These are phyloP conservation scores for Xylaria castorea DNA, from an alignment of 495 filamentous ascomycete species.

Conservation along the genomic window DNA sequence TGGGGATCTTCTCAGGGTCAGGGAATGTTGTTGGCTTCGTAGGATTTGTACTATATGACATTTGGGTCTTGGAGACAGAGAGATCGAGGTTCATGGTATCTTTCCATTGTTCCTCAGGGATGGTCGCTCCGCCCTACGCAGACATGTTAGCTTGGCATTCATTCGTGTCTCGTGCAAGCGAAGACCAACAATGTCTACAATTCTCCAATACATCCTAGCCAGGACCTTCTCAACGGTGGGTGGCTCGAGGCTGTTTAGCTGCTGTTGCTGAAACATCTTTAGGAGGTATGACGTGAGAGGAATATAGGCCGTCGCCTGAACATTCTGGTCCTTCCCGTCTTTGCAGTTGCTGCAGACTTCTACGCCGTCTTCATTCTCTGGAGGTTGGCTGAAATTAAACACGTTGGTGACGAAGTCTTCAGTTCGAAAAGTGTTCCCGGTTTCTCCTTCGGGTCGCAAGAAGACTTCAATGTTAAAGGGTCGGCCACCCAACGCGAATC, in stretches of 20 bases:
- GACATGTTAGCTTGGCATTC: neutral
- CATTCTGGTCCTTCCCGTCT: constrained; percentile 8
- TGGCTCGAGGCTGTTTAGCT: constrained; percentile 15
- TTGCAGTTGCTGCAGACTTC: constrained; percentile 20
- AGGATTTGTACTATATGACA: constrained; percentile 16
- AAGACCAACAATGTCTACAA: constrained; percentile 16
- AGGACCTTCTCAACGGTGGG: constrained; percentile 18
- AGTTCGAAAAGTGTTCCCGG: constrained; percentile 3
- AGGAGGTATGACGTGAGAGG: constrained; percentile 16
- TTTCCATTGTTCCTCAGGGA: constrained; percentile 15
- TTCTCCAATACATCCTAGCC: constrained; percentile 24
- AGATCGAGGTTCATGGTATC: constrained; percentile 17
- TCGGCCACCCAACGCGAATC: constrained; percentile 24
- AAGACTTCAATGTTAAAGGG: constrained; percentile 24
- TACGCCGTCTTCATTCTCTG: constrained; percentile 12
- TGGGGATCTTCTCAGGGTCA: constrained; percentile 4
- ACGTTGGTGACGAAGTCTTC: constrained; percentile 21
- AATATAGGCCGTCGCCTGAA: constrained; percentile 13
- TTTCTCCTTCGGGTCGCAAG: constrained; percentile 18
- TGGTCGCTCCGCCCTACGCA: constrained; percentile 1
- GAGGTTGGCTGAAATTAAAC: constrained; percentile 20
- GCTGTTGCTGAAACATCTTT: constrained; percentile 16
- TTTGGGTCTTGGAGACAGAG: constrained; percentile 14
- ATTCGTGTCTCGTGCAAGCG: neutral
- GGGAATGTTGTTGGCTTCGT: neutral